Evolutionary conservation across 768 basidiomycete species (phyloP).

Genomic region (Dacryopinax spathularia): DNA sequence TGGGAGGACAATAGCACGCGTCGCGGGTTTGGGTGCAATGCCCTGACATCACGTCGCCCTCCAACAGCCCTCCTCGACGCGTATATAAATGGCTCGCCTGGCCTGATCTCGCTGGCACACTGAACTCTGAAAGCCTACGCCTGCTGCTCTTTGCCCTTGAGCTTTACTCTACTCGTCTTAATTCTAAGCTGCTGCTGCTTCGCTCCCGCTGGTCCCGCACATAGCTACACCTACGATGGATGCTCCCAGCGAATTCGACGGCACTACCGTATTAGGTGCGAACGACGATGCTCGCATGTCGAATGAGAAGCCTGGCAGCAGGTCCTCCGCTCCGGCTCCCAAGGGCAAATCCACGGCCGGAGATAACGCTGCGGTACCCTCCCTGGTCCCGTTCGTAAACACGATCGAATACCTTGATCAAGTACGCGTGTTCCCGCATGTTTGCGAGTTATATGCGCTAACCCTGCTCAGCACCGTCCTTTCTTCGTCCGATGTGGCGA

Average conservation of each 20-base stretch:
- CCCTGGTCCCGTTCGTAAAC: not conserved
- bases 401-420: not conserved
- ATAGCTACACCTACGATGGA: not conserved
- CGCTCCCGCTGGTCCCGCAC: not conserved
- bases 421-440: not conserved
- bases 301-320: not conserved
- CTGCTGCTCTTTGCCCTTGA: too few relatives aligned
- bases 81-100: too few relatives aligned
- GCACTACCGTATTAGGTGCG: not conserved
- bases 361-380: not conserved
- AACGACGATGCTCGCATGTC: not conserved
- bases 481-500: slow-evolving; percentile 50
- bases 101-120: too few relatives aligned
- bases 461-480: slow-evolving; percentile 29
- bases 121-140: too few relatives aligned
- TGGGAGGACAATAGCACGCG: not conserved
- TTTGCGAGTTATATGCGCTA: not conserved
- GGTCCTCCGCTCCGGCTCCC: not conserved
- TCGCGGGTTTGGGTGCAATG: too few relatives aligned
- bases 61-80: not conserved
- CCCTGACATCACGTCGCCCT: not conserved
- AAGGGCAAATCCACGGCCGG: not conserved
- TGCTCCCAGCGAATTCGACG: not conserved
- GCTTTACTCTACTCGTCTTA: too few relatives aligned
- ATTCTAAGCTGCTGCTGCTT: not conserved